Conservation (phyloP, 73 alveolate genomes). For the Uronychia binucleata region DNA sequence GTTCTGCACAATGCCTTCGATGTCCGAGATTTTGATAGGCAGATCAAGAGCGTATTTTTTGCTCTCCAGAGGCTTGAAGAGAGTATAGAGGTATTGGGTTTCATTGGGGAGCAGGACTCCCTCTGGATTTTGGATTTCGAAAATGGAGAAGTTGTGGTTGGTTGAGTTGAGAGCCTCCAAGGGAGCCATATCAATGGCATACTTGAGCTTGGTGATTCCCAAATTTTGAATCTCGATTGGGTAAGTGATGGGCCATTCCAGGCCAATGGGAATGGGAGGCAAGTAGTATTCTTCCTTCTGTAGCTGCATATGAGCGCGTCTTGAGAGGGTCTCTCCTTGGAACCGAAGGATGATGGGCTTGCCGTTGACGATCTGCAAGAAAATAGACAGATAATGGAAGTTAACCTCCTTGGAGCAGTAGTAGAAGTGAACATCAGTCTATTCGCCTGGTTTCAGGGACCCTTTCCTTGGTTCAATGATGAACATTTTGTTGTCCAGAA, state of each 20-base stretch:
- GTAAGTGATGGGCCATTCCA: slow-evolving; percentile 92
- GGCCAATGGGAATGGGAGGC: slow-evolving; percentile 97
- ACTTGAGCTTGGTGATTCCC: slow-evolving; percentile 94
- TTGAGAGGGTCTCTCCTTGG: slow-evolving; percentile 93
- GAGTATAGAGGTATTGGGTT: slow-evolving; percentile 84
- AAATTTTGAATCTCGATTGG: slow-evolving; percentile 96
- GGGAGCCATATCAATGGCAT: slow-evolving; percentile 82
- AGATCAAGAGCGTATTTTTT: slow-evolving; percentile 87
- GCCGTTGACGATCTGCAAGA: slow-evolving; percentile 95
- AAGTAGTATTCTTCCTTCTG: slow-evolving; percentile 84
- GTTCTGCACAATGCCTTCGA: slow-evolving; percentile 80
- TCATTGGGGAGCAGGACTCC: slow-evolving; percentile 95
- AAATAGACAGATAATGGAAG: slow-evolving; percentile 84
- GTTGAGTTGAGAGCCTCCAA: slow-evolving; percentile 73
- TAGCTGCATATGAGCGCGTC: slow-evolving; percentile 90
- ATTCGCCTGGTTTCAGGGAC: slow-evolving; percentile 85
- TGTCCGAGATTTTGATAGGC: slow-evolving; percentile 90
- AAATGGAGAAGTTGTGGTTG: slow-evolving; percentile 89
- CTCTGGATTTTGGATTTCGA: slow-evolving; percentile 94
- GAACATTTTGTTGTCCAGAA: slow-evolving; percentile 89
- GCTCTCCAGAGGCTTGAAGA: slow-evolving; percentile 94
- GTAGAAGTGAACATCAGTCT: slow-evolving; percentile 77
- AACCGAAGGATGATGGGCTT: slow-evolving; percentile 93
- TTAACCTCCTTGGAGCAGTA: slow-evolving; percentile 78
- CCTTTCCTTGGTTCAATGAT: slow-evolving; percentile 95